Evolutionary conservation across 2,329 filamentous ascomycete genomes (phyloP).

Genomic region (Fusarium austroafricanum): DNA sequence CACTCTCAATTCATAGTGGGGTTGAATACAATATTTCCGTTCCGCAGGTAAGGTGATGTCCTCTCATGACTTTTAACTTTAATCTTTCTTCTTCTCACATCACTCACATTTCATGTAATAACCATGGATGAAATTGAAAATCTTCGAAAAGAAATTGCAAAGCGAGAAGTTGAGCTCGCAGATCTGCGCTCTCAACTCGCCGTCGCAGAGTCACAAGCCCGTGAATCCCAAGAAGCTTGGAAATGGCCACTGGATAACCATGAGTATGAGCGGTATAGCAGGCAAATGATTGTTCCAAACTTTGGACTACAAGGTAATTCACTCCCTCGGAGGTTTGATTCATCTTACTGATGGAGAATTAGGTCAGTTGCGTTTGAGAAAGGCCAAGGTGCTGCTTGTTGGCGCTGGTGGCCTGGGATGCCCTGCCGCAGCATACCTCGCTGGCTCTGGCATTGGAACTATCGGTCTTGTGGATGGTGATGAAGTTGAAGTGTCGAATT

Average conservation of each 20-base stretch:
- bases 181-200: constrained; percentile 59
- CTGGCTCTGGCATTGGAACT: constrained; percentile 86
- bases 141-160: constrained; percentile 61
- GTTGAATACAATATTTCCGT: neutral
- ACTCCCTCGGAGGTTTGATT: accelerated
- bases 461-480: constrained; percentile 91
- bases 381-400: constrained; percentile 79
- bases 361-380: constrained; percentile 82
- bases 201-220: constrained; percentile 50
- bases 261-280: constrained; percentile 88
- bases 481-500: constrained; percentile 86
- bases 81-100: neutral
- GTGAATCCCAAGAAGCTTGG: constrained; percentile 44
- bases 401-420: constrained; percentile 92
- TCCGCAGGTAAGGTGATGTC: neutral
- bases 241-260: constrained; percentile 77
- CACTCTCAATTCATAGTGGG: constrained; percentile 1
- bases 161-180: constrained; percentile 61
- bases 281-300: constrained; percentile 89
- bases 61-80: constrained; percentile 5
- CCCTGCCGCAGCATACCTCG: constrained; percentile 91
- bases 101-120: neutral
- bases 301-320: constrained; percentile 77
- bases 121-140: constrained; percentile 54
- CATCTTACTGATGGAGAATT: neutral